Percentiles rank a stretch among this genome's conserved stretches.
These are phyloP conservation scores for Laetiporus sulphureus DNA, from an alignment of 1,284 basidiomycete genomes.

Conservation along the genomic window DNA sequence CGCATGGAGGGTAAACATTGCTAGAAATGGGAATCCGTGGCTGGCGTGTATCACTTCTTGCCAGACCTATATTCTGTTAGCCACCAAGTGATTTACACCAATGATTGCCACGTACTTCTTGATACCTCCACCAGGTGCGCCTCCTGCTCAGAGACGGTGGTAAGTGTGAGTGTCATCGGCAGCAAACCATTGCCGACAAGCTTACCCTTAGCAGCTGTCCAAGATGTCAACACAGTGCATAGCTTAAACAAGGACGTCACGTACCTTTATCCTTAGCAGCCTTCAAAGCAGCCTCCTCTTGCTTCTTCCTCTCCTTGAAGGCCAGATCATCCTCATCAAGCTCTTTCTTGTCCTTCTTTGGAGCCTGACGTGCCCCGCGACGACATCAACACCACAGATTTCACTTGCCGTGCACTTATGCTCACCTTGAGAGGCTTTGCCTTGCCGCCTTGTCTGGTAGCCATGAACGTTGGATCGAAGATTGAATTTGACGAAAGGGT, in stretches of 20 bases:
- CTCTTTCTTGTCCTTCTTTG: constrained; percentile 74
- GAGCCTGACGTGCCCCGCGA: constrained; percentile 38
- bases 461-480: neutral
- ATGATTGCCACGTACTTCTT: neutral
- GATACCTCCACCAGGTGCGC: neutral
- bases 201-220: neutral
- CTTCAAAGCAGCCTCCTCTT: constrained; percentile 62
- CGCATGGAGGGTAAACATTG: no score
- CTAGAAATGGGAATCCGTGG: no score
- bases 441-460: constrained; percentile 60
- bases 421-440: constrained; percentile 67
- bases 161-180: no score
- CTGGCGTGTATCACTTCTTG: no score
- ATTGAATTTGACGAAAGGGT: neutral
- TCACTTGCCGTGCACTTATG: neutral
- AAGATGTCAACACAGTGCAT: neutral
- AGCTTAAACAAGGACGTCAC: no score
- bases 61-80: neutral
- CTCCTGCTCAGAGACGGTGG: neutral
- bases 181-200: no score
- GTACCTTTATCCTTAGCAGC: constrained; percentile 62
- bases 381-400: neutral
- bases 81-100: neutral
- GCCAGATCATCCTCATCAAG: constrained; percentile 62
- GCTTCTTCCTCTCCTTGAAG: constrained; percentile 70